Evolutionary conservation across 768 basidiomycete species (phyloP).

Genomic region (Sutorius australiensis): DNA sequence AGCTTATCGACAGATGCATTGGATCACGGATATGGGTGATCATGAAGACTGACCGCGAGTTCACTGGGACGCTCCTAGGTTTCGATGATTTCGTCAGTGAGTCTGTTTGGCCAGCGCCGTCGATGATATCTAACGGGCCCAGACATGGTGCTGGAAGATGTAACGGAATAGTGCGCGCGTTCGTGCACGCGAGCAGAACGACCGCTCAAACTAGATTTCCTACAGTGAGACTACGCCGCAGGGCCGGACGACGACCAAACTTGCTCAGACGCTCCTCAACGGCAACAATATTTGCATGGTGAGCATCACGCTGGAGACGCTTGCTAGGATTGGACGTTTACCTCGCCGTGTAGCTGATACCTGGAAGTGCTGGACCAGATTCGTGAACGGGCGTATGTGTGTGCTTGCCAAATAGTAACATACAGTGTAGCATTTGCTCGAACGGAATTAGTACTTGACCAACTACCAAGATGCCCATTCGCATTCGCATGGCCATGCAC

Average conservation of each 20-base stretch:
- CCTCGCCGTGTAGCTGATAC: slow-evolving; percentile 49
- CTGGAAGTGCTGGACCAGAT: slow-evolving; percentile 68
- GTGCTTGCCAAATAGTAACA: slow-evolving; percentile 26
- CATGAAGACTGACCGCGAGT: slow-evolving; percentile 97
- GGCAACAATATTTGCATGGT: slow-evolving; percentile 98
- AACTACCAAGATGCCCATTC: slow-evolving; percentile 62
- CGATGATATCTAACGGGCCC: background rate
- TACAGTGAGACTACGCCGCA: slow-evolving; percentile 81
- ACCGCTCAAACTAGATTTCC: background rate
- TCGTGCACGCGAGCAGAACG: background rate
- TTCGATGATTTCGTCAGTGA: slow-evolving; percentile 99
- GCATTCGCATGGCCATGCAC: slow-evolving; percentile 82
- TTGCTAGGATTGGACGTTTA: background rate
- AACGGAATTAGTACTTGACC: background rate
- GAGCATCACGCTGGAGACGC: slow-evolving; percentile 22
- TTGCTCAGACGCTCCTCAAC: slow-evolving; percentile 86
- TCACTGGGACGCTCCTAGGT: slow-evolving; percentile 89
- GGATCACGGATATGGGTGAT: slow-evolving; percentile 97
- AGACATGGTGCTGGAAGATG: slow-evolving; percentile 97
- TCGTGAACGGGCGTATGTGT: slow-evolving; percentile 6
- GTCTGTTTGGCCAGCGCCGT: slow-evolving; percentile 35
- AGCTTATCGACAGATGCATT: slow-evolving; percentile 96
- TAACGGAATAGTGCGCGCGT: slow-evolving; percentile 83
- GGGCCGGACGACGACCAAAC: slow-evolving; percentile 73
- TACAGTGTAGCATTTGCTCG: slow-evolving; percentile 5